These are phyloP conservation scores for Xylariales sp. DNA, from an alignment of 2,329 filamentous ascomycete species.

Conservation along the genomic window DNA sequence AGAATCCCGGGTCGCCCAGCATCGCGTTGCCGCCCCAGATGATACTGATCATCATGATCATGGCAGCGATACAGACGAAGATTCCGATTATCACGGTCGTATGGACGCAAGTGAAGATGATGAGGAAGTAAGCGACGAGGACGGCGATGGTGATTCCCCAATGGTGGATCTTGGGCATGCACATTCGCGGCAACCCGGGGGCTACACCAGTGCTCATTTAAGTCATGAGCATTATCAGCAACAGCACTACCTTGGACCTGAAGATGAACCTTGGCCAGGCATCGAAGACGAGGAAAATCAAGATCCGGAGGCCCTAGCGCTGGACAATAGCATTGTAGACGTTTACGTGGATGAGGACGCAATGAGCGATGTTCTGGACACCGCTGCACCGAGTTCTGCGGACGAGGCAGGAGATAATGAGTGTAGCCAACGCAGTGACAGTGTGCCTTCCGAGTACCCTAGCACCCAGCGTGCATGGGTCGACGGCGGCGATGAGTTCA, in stretches of 20 bases:
- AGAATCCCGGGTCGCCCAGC: too few relatives aligned
- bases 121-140: constrained; percentile 15
- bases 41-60: constrained; percentile 24
- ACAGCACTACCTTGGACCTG: constrained; percentile 28
- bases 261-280: constrained; percentile 54
- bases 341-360: constrained; percentile 11
- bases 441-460: constrained; percentile 24
- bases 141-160: constrained; percentile 16
- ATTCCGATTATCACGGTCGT: constrained; percentile 29
- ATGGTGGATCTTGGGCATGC: constrained; percentile 24
- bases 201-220: constrained; percentile 6
- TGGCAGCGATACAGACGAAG: constrained; percentile 24
- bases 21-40: constrained; percentile 17
- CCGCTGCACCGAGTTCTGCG: constrained; percentile 9
- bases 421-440: constrained; percentile 1
- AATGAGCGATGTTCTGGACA: constrained; percentile 17
- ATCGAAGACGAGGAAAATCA: constrained; percentile 54
- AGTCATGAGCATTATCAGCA: constrained; percentile 25
- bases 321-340: constrained; percentile 6
- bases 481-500: constrained; percentile 13
- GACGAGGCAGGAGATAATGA: neutral
- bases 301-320: constrained; percentile 30
- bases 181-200: constrained; percentile 15
- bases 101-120: constrained; percentile 24
- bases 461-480: constrained; percentile 20